Base-by-base conservation (phyloP, 116 monocot species). In the Cymodocea nodosa region DNA sequence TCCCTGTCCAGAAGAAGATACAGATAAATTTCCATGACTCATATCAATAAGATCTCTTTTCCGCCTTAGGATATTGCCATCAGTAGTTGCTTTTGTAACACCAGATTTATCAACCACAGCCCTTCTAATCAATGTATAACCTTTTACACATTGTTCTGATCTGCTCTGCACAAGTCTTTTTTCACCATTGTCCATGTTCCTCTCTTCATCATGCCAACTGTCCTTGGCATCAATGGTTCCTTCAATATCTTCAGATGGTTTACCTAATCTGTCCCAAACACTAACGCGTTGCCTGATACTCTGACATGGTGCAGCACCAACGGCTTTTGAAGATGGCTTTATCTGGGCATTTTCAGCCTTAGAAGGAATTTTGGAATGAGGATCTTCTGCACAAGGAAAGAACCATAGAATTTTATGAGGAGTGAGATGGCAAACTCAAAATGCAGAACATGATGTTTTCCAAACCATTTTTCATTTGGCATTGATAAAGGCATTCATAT, bases 231-330 rank as follows among this genome's bases (percentile, higher is more conserved):
- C 23, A n/a, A 59, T 24, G n/a, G 55, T 39, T 22, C 0, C 17
- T 56, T 68, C 48, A 52, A 58, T 68, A 50, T 81, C 77, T 69
- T 68, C 57, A 40, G 25, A 15, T 30, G 85, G 89, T 56, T 81
- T 93, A 50, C 89, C 86, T 70, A 93, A 73, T 61, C 93, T 83
- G 68, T 93, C 93, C 93, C 93, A 93, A 70, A 93, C 88, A 83
- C 71, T 93, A 60, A 83, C 81, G 44, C 85, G 85, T 65, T 51
- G 66, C 40, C 35, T 59, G 2, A 30, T 59, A 65, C 19, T 67
- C 39, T 82, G 66, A 34, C 59, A 64, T n/a, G 51, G 15, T 48
- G 14, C 16, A 68, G 72, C 69, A 79, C 73, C 74, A 19, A 61
- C 22, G 44, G 54, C 69, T 75, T 60, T 64, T 67, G 71, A 66